These are phyloP conservation scores for Nicotiana obtusifolia DNA, from an alignment of 257 asterid species.

Conservation along the genomic window DNA sequence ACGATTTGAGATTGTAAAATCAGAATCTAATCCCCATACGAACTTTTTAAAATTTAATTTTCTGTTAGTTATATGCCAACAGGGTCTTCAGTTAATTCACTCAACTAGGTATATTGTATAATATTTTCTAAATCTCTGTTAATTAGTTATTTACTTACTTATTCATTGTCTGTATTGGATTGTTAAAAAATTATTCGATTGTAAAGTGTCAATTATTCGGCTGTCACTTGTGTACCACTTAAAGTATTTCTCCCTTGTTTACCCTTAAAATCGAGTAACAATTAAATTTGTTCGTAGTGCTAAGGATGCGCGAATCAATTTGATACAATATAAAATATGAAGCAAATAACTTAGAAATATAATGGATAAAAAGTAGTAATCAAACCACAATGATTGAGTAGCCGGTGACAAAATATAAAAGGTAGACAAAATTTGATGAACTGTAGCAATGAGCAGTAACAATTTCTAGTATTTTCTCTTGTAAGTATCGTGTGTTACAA, in stretches of 20 bases:
- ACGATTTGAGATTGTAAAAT: constrained; percentile 20
- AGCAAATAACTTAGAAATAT: too few species aligned
- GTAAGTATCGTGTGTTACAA: too few species aligned
- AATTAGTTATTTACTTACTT: neutral
- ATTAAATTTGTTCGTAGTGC: too few species aligned
- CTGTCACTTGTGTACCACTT: neutral
- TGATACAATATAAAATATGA: too few species aligned
- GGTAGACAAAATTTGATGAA: too few species aligned
- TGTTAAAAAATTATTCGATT: neutral
- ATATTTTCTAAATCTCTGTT: neutral
- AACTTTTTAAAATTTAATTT: neutral
- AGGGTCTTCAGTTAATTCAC: neutral
- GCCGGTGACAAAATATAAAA: too few species aligned
- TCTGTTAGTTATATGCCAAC: neutral
- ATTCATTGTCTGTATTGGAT: neutral
- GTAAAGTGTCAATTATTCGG: neutral
- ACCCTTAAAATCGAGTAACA: too few species aligned
- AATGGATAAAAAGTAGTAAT: too few species aligned
- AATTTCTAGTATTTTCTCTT: too few species aligned
- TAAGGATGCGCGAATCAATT: too few species aligned
- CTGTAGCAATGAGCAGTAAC: too few species aligned
- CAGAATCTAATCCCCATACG: constrained; percentile 24
- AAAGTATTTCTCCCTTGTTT: neutral
- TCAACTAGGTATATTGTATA: neutral
- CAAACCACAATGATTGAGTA: too few species aligned